Evolutionary conservation across 2,329 filamentous ascomycete genomes (phyloP).

Genomic region (Grosmannia serpens): DNA sequence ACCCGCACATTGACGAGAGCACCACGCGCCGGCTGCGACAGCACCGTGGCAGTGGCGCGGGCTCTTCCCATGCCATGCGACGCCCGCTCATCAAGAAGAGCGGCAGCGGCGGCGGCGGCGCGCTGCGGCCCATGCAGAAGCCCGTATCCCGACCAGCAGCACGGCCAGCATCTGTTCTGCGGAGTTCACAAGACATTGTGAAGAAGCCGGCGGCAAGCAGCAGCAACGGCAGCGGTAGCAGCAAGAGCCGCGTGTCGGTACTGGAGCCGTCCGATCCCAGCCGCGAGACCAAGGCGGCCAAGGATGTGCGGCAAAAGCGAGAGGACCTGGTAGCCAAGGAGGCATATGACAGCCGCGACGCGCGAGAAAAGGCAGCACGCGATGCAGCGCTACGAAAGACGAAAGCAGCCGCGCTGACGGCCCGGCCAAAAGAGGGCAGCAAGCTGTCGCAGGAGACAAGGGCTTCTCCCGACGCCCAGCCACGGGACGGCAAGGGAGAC

Average conservation of each 20-base stretch:
- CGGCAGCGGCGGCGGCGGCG: background rate
- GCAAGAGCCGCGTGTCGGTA: background rate
- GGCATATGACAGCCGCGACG: constrained; percentile 5
- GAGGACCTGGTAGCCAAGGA: constrained; percentile 8
- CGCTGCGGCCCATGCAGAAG: constrained; percentile 12
- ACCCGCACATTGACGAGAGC: constrained; percentile 47
- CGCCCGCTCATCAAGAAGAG: constrained; percentile 9
- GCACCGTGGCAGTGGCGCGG: background rate
- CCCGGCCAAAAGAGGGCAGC: constrained; percentile 8
- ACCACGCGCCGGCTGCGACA: constrained; percentile 9
- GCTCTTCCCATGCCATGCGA: background rate
- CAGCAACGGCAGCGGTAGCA: background rate
- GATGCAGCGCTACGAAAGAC: constrained; percentile 1
- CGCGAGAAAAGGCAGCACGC: background rate
- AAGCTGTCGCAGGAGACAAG: constrained; percentile 9
- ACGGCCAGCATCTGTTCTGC: constrained; percentile 6
- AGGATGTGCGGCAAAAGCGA: constrained; percentile 7
- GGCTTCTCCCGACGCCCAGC: constrained; percentile 6
- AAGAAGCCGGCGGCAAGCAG: constrained; percentile 3
- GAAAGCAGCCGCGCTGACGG: constrained; percentile 4
- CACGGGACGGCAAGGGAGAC: background rate
- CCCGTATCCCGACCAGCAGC: constrained; percentile 3
- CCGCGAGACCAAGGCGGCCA: constrained; percentile 8
- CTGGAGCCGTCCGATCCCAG: background rate
- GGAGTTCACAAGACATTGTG: constrained; percentile 8